Conservation (phyloP, 192 early-diverging fungal genomes). For the Backusella australiensis region DNA sequence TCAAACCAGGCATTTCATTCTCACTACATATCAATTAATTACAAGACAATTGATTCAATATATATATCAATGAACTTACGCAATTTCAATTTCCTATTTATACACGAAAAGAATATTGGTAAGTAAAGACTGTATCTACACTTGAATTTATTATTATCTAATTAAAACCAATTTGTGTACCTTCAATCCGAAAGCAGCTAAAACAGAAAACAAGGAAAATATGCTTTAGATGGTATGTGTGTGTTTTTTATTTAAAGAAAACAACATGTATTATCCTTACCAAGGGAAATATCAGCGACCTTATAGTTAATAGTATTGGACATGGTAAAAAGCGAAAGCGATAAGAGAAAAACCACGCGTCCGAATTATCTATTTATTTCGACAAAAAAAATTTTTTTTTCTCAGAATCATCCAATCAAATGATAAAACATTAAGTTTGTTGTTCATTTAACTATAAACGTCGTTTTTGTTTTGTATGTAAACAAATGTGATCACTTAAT, state of each 20-base stretch:
- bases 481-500: background rate
- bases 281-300: constrained; percentile 89
- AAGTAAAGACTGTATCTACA: background rate
- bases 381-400: constrained; percentile 1
- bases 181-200: constrained; percentile 95
- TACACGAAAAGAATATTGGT: background rate
- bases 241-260: background rate
- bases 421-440: background rate
- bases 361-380: background rate
- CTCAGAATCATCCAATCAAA: background rate
- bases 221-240: background rate
- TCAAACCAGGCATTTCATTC: constrained; percentile 99
- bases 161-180: constrained; percentile 77
- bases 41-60: background rate
- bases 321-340: background rate
- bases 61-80: constrained; percentile 5
- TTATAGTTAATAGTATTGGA: constrained; percentile 34
- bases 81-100: constrained; percentile 77
- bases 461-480: background rate
- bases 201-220: constrained; percentile 2
- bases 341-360: background rate
- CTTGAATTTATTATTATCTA: background rate
- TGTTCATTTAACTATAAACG: background rate
- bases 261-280: constrained; percentile 59
- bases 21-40: constrained; percentile 53